Evolutionary conservation across 2,329 filamentous ascomycete species (phyloP).

Genomic region (Claviceps fusiformis): DNA sequence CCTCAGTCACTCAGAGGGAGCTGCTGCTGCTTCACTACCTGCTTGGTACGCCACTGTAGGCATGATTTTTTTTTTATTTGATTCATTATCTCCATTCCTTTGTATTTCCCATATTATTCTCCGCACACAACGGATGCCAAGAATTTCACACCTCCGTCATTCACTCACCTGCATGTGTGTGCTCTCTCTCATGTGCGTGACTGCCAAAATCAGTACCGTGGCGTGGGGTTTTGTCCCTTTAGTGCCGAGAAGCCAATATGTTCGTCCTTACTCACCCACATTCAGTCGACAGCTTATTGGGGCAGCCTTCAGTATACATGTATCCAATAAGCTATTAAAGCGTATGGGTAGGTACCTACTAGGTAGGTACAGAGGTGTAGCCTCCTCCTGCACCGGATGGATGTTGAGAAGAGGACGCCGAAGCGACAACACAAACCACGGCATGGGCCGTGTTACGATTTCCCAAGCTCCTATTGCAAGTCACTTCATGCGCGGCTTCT

Average conservation of each 20-base stretch:
- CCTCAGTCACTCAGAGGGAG: neutral
- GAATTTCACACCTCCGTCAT: neutral
- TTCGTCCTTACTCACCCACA: too few relatives aligned
- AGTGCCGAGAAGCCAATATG: too few relatives aligned
- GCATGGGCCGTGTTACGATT: neutral
- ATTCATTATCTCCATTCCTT: neutral
- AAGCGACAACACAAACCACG: too few relatives aligned
- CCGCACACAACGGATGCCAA: neutral
- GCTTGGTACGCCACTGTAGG: neutral
- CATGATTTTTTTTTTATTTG: neutral
- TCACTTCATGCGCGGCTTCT: neutral
- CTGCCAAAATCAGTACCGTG: neutral
- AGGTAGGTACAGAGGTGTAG: too few relatives aligned
- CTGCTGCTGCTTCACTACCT: too few relatives aligned
- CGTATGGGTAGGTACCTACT: too few relatives aligned
- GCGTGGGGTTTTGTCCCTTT: neutral
- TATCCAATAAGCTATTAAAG: too few relatives aligned
- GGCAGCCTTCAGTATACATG: too few relatives aligned
- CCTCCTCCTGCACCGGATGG: too few relatives aligned
- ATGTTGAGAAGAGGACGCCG: too few relatives aligned
- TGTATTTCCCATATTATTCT: neutral
- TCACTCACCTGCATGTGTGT: neutral
- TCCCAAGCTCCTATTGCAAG: neutral
- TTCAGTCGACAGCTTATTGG: too few relatives aligned
- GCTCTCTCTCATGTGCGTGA: neutral